phyloP scores from a whole-genome alignment of 257 asterid species.

The Handroanthus guayacan region DNA sequence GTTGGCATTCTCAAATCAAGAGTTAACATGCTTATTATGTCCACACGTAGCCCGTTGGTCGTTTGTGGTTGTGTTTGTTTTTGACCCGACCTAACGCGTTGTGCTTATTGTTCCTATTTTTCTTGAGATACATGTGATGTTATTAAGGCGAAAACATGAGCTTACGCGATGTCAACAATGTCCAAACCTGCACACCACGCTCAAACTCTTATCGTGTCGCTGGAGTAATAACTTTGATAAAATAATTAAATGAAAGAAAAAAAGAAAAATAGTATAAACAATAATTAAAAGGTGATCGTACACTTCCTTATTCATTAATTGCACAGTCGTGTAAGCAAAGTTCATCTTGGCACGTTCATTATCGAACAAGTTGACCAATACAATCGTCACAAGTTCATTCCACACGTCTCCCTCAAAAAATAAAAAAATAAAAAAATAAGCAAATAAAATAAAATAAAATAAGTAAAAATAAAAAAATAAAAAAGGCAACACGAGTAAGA shows the following conservation, averaged over 20 bases:
- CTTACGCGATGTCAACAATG: not conserved
- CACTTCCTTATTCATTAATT: not conserved
- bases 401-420: no score
- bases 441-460: no score
- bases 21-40: not conserved
- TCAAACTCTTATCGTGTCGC: no score
- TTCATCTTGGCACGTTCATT: constrained; percentile 20
- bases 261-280: not conserved
- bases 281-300: not conserved
- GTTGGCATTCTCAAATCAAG: not conserved
- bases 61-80: constrained; percentile 3
- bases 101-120: no score
- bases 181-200: no score
- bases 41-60: not conserved
- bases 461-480: no score
- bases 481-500: no score
- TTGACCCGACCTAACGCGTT: constrained; percentile 3
- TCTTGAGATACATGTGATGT: not conserved
- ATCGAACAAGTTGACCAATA: not conserved
- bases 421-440: no score
- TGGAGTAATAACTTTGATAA: no score
- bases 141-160: no score
- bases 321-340: constrained; percentile 24
- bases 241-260: not conserved
- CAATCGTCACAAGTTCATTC: no score